Base-by-base conservation (phyloP, 352 stramenopile genomes). In the Thraustotheca clavata region DNA sequence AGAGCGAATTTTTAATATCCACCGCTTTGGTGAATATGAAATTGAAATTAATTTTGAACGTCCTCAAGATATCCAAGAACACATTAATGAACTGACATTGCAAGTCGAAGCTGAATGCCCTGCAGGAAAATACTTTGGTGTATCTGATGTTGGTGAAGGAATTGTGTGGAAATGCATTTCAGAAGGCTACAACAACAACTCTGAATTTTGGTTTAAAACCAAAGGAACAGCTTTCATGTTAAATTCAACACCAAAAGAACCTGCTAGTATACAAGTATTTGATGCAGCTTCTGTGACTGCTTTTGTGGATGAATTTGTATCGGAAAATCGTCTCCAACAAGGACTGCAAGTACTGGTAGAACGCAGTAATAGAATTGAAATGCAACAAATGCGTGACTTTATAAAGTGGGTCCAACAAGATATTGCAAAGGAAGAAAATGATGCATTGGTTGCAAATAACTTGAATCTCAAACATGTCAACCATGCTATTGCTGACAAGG, bases 111-210 rank as follows among this genome's bases (percentile, higher is more conserved):
- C 34, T 16, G 55, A 62, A 24, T 62, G 55, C 27, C 55, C 55
- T 9, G 55, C 55, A 0, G 55, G 11, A 11, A 62, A 62, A 20
- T 14, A 16, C 26, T 33, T 62, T 35, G 55, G 55, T 12, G 38
- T 62, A 12, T 35, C 55, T 14, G 55, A 41, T 11, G 31, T 35
- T 4, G 55, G 55, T 20, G 55, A 62, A 52, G 55, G 55, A 8
- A 52, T 62, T 31, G 55, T 62, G 26, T 62, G 55, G 55, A 54
- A 16, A 20, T 62, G 55, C 26, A 39, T 35, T 14, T 49, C 55
- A 1, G 12, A 20, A 2, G 33, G 33, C 55, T 52, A 26, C n/a
- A 29, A 18, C 6, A 8, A 18, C 2, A 27, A 48, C 31, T 24
- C 4, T 12, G 24, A 31, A 20, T 61, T 61, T 61, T 61, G 52